Evolutionary conservation across 495 filamentous ascomycete genomes (phyloP), one percentile per base, ranked within the genome.

Genomic region (Podospora anserina): DNA sequence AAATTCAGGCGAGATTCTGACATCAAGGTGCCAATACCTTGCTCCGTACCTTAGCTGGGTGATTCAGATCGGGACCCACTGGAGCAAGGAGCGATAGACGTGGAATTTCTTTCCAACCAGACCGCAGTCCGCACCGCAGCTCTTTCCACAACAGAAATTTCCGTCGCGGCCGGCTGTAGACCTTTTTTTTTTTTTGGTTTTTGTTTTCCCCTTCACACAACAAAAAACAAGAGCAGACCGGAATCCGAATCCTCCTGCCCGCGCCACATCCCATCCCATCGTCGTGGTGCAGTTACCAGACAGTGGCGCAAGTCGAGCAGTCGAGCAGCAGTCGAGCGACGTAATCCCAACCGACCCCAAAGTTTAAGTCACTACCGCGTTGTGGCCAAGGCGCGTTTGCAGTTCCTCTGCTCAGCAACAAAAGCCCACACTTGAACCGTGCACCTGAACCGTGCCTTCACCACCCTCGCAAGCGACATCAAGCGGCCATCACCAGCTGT

Each of bases 351-450:
- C 55, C 13, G n/a, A 23, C 23, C n/a, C 23, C 7, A 58, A 58
- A 58, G n/a, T 58, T 58, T 58, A 49, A 49, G 39, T 49, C 39
- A 49, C 39, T 49, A 20, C 23, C 61, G 61, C 61, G 61, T 63
- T 28, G 59, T 63, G 61, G 61, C 61, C 61, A 63, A 63, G 32
- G 61, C 61, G 61, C 61, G 61, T 19, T 28, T 32, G 32, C 61
- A 63, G n/a, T 18, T 63, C 61, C n/a, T 27, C 23, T 63, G 13
- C 30, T 32, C 30, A 63, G 32, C 28, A 63, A 63, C 28, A 63
- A 63, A 63, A 63, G 61, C 61, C 61, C 28, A 63, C 61, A 63
- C 32, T 32, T 63, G 61, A 63, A 32, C 61, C 61, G 61, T 63
- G 61, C 61, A 32, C 27, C 28, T 63, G 61, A 63, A 63, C 61